phyloP scores from a whole-genome alignment of 2,329 filamentous ascomycete genomes.

The Cryphonectria nitschkei region DNA sequence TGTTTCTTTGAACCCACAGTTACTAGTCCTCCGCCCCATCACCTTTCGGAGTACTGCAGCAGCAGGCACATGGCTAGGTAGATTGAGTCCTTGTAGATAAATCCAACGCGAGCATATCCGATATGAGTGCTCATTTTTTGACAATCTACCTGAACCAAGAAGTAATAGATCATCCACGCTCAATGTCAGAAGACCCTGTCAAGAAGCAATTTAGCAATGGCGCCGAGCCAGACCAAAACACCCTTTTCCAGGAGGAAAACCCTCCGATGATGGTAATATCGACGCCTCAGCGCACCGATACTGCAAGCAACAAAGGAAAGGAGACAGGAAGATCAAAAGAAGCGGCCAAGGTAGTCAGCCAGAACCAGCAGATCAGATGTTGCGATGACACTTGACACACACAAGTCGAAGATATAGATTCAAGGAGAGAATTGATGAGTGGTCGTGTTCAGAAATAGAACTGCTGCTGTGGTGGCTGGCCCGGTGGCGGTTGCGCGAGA shows the following conservation, averaged over 20 bases:
- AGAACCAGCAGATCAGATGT: neutral
- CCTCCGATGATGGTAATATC: neutral
- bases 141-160: neutral
- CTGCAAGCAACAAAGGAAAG: neutral
- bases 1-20: neutral
- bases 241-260: neutral
- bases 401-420: neutral
- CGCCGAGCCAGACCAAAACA: neutral
- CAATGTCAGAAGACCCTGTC: neutral
- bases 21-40: neutral
- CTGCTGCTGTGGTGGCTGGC: conserved; percentile 57
- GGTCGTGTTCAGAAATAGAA: conserved; percentile 55
- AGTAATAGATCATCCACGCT: neutral
- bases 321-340: neutral
- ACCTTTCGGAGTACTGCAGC: no score
- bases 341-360: neutral
- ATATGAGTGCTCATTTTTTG: neutral
- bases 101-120: neutral
- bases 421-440: neutral
- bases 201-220: neutral
- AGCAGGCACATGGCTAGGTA: neutral
- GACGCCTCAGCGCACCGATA: neutral
- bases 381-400: neutral
- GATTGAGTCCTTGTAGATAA: neutral
- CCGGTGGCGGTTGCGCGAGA: conserved; percentile 60